Evolutionary conservation across 495 filamentous ascomycete genomes (phyloP), one percentile per base, ranked within the genome.

Genomic region (Trichocladium antarcticum): DNA sequence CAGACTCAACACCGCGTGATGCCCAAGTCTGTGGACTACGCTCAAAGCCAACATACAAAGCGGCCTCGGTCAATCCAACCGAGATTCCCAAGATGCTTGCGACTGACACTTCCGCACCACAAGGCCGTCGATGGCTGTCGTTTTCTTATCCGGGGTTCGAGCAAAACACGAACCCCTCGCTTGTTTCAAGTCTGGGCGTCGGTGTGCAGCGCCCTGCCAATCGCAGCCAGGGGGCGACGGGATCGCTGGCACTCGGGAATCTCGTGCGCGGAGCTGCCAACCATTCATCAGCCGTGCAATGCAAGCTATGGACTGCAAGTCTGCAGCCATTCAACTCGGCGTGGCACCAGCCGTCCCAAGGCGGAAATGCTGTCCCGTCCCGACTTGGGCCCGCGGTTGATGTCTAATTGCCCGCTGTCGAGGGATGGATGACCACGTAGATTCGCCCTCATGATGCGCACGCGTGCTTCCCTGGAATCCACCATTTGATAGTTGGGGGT

Each of bases 111-210:
- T n/a, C n/a, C n/a, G n/a, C n/a, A n/a, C n/a, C n/a, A n/a, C n/a
- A n/a, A n/a, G 40, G 42, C 42, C 40, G 20, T n/a, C 31, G 12
- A 1, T 24, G 8, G 37, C 1, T 1, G 8, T 22, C 3, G 14
- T 19, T 11, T 20, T 6, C 11, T 14, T 47, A 41, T 35, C 24
- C 8, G 24, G 24, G 24, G 24, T 27, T 27, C 24, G 8, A 39
- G 42, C 46, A 28, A 42, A 37, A 46, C 45, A 46, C 49, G 34
- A 58, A 53, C 55, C 64, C 61, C 54, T 65, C 63, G 64, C 61
- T 60, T 68, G 64, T 70, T 68, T 70, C 65, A 68, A 58, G 51
- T 64, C 51, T 51, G 47, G 46, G 57, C 48, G 52, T 48, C 61
- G 57, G 54, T n/a, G 51, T 45, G 39, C 27, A n/a, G 19, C 43